Conservation (phyloP, 2,329 filamentous ascomycete species). For the Alternaria consortialis region DNA sequence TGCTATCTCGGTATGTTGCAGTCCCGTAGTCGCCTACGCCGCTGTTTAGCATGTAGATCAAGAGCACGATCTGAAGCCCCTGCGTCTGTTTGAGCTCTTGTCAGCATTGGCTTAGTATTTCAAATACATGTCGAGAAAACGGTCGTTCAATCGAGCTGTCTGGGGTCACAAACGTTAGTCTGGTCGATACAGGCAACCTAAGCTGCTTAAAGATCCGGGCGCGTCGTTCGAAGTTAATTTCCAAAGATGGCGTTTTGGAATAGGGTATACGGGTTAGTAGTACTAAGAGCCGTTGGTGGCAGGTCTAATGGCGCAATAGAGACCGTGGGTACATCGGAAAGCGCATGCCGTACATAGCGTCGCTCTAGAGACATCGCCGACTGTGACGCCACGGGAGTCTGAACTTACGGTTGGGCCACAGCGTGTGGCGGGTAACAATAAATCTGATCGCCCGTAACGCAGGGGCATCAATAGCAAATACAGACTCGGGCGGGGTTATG, state of each 20-base stretch:
- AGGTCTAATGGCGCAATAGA: conserved; percentile 17
- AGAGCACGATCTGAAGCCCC: conserved; percentile 1
- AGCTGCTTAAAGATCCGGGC: conserved; percentile 5
- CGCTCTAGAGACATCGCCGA: conserved; percentile 26
- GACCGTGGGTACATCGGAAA: conserved; percentile 7
- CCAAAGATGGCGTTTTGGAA: conserved; percentile 28
- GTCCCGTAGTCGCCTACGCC: conserved; percentile 6
- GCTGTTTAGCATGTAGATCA: conserved; percentile 9
- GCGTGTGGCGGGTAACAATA: conserved; percentile 22
- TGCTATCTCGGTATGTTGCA: conserved; percentile 11
- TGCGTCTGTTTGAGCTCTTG: conserved; percentile 5
- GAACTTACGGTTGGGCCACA: conserved; percentile 21
- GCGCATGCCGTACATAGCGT: conserved; percentile 8
- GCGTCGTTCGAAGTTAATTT: conserved; percentile 7
- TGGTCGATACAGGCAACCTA: conserved; percentile 7
- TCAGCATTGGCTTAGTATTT: conserved; percentile 2
- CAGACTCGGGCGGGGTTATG: conserved; percentile 17
- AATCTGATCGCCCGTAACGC: conserved; percentile 16
- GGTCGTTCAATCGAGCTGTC: conserved; percentile 5
- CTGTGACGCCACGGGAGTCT: conserved; percentile 17
- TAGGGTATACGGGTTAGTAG: conserved; percentile 22
- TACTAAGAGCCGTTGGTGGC: conserved; percentile 32
- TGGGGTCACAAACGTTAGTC: background rate
- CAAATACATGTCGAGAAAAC: conserved; percentile 4
- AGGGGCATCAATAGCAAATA: conserved; percentile 24